These are phyloP conservation scores for Mycena albidolilacea DNA, from an alignment of 768 basidiomycete species.

Conservation along the genomic window DNA sequence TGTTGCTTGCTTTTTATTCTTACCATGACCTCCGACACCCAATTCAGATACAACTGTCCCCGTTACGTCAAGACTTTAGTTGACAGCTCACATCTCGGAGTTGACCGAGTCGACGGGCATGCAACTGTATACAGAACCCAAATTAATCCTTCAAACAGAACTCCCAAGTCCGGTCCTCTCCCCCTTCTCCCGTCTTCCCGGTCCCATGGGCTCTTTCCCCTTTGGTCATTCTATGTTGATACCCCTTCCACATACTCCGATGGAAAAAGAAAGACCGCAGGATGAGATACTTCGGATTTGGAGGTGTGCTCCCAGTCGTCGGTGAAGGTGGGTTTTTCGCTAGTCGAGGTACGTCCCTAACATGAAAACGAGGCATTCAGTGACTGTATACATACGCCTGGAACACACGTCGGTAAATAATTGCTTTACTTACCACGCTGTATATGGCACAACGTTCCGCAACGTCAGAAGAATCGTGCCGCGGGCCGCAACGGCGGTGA, in stretches of 20 bases:
- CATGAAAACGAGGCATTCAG: conserved; percentile 22
- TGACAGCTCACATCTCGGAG: neutral
- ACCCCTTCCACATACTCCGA: conserved; percentile 81
- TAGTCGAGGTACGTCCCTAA: conserved; percentile 83
- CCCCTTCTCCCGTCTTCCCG: conserved; percentile 79
- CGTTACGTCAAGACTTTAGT: neutral
- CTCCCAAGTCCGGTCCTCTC: conserved; percentile 91
- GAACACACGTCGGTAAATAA: neutral
- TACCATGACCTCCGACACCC: too few species aligned
- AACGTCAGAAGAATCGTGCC: conserved; percentile 91
- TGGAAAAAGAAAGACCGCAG: conserved; percentile 88
- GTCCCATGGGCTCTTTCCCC: conserved; percentile 81
- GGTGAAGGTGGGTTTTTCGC: conserved; percentile 81
- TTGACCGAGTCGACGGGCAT: neutral
- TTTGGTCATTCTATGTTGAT: conserved; percentile 95
- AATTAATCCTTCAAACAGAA: conserved; percentile 68
- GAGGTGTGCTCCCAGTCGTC: conserved; percentile 56
- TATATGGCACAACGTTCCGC: conserved; percentile 90
- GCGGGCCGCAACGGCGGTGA: conserved; percentile 49
- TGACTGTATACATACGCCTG: neutral
- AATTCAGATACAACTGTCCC: neutral
- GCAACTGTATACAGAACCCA: neutral
- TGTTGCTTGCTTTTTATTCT: neutral
- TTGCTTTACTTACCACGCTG: conserved; percentile 71
- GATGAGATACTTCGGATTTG: conserved; percentile 79